phyloP scores from a whole-genome alignment of 768 basidiomycete genomes.

The Galerina marginata region DNA sequence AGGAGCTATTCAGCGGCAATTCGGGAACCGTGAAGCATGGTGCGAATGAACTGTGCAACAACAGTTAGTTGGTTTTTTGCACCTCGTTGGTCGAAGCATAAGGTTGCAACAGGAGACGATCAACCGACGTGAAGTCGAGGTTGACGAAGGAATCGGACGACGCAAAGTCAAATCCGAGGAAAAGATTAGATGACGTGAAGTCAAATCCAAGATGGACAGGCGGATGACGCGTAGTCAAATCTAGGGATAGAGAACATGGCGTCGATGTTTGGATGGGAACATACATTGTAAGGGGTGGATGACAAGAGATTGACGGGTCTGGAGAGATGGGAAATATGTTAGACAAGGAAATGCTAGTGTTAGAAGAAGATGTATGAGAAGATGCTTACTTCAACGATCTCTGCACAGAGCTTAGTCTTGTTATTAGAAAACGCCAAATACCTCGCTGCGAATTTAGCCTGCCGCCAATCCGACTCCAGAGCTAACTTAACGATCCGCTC shows the following conservation, averaged over 20 bases:
- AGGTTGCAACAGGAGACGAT: not conserved
- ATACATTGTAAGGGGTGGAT: too few relatives aligned
- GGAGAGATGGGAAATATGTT: too few relatives aligned
- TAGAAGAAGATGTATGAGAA: too few relatives aligned
- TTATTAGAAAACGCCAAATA: conserved; percentile 66
- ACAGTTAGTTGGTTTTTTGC: not conserved
- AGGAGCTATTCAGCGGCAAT: not conserved
- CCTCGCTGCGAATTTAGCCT: conserved; percentile 88
- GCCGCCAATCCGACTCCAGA: conserved; percentile 60
- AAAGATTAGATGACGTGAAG: not conserved
- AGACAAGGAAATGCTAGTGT: too few relatives aligned
- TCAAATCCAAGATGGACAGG: conserved; percentile 3
- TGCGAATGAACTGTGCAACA: not conserved
- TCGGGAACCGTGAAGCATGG: too few relatives aligned
- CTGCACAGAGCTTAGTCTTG: conserved; percentile 51
- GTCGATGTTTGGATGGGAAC: not conserved
- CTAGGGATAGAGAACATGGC: not conserved
- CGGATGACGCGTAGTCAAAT: conserved; percentile 1
- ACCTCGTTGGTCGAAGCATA: not conserved
- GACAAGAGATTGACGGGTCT: too few relatives aligned
- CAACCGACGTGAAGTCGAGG: too few relatives aligned
- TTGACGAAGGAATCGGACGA: not conserved
- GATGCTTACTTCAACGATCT: conserved; percentile 75
- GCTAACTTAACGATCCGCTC: conserved; percentile 69
- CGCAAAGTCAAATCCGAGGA: conserved; percentile 6